Base-by-base conservation (phyloP, 2,329 filamentous ascomycete species). In the Colletotrichum costaricense region DNA sequence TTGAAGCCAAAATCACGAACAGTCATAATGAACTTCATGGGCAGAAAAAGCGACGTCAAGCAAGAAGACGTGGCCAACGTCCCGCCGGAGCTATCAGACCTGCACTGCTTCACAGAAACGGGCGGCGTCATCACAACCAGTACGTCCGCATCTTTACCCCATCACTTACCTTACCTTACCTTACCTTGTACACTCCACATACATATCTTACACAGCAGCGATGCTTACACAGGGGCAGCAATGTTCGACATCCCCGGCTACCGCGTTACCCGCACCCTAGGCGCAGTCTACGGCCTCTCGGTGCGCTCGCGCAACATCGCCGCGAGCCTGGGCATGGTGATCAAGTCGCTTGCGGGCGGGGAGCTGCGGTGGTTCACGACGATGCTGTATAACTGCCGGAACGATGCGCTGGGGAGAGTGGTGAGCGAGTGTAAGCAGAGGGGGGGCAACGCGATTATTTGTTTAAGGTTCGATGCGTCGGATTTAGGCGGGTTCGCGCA, bases 161-260 rank as follows among this genome's bases (percentile, higher is more conserved):
- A 16, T 6, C 12, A 42, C 12, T 5, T 42, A 42, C 38, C 35
- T 38, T 38, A 38, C 35, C 35, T 38, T 38, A 38, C 35, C 33
- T 12, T 35, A 35, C 33, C 33, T 35, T 12, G 5, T 12, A 35
- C 33, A 35, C 33, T 35, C 30, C 30, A 33, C 9, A 33, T 33
- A 11, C 9, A 11, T 33, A 9, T 2, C 4, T 26, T 30, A 30
- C 2, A 33, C 30, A 33, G 30, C 30, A 33, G 30, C 30, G 30
- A 33, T 33, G 3, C 30, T 33, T 33, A 62, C 19, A 12, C 42
- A 4, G 38, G 11, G 12, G 5, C 7, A 84, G 82, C 90, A 66
- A 92, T 91, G 89, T 90, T 88, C 80, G 89, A 92, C 77, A 81
- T 92, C 26, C 90, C 90, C 0, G 89, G 89, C 8, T 91, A 91